phyloP scores from a whole-genome alignment of 176 grass and related monocot genomes.

The Saccharum spontaneum region DNA sequence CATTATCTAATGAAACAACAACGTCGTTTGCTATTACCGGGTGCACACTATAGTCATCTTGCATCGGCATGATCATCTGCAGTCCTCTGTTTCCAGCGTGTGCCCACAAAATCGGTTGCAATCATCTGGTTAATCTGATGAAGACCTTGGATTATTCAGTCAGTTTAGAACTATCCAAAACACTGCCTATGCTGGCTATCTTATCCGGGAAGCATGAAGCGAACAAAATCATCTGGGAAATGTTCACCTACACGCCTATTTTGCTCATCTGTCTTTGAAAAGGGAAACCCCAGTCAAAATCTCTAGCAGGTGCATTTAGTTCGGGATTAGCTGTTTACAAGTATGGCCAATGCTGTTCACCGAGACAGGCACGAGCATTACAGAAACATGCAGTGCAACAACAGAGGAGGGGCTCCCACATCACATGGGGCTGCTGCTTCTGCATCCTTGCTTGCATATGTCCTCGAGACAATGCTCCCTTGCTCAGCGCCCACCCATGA shows the following conservation, averaged over 20 bases:
- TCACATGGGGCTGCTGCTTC: constrained; percentile 38
- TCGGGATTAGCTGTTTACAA: constrained; percentile 15
- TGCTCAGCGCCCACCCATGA: background rate
- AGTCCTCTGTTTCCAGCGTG: too few relatives aligned
- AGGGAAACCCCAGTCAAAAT: constrained; percentile 12
- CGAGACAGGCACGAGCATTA: background rate
- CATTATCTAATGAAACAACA: too few relatives aligned
- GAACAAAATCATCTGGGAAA: background rate
- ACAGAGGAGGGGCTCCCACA: constrained; percentile 24
- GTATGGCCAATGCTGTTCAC: background rate
- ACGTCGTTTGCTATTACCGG: too few relatives aligned
- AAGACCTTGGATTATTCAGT: background rate
- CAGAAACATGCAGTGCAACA: constrained; percentile 12
- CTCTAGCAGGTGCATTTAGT: constrained; percentile 8
- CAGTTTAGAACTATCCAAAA: background rate
- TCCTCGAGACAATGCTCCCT: constrained; percentile 36
- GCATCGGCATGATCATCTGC: too few relatives aligned
- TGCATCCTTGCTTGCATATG: constrained; percentile 14
- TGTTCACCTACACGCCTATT: constrained; percentile 21
- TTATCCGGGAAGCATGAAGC: background rate
- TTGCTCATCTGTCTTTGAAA: background rate
- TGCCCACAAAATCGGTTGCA: too few relatives aligned
- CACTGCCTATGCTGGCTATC: background rate
- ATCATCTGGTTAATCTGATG: background rate
- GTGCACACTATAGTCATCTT: too few relatives aligned